Percentiles rank a stretch among this genome's conserved stretches.
Evolutionary conservation across 2,329 filamentous ascomycete species (phyloP).

Genomic region (Bimuria novae-zelandiae): DNA sequence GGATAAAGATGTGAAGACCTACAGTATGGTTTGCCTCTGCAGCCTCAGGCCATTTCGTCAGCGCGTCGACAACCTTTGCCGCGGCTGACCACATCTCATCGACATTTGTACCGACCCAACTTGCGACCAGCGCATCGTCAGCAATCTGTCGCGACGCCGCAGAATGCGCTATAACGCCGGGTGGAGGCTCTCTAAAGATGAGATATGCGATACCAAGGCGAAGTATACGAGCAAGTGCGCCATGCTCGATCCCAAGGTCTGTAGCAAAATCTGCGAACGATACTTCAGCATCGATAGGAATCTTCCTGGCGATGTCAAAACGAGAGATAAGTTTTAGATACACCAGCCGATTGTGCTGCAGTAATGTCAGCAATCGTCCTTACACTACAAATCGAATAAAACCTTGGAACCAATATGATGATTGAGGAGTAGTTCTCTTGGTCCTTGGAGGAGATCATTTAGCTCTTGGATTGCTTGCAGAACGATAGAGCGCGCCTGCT

Average conservation of each 20-base stretch:
- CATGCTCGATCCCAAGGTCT: not conserved
- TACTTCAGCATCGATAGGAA: not conserved
- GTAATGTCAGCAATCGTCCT: not conserved
- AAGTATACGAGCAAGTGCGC: not conserved
- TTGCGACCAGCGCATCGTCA: not conserved
- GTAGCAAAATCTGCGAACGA: not conserved
- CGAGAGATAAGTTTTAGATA: not conserved
- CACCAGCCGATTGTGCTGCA: slow-evolving; percentile 1
- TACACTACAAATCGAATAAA: not conserved
- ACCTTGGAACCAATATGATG: not conserved
- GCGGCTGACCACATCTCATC: slow-evolving; percentile 2
- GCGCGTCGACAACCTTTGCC: not conserved
- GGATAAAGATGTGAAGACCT: not conserved
- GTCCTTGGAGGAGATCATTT: slow-evolving; percentile 13
- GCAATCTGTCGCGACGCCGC: not conserved
- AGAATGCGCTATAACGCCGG: not conserved
- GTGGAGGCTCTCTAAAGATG: slow-evolving; percentile 6
- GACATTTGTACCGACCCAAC: not conserved
- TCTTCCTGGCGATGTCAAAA: not conserved
- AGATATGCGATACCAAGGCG: not conserved
- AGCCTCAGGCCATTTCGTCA: slow-evolving; percentile 5
- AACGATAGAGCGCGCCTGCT: slow-evolving; percentile 11
- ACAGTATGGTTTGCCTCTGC: slow-evolving; percentile 1
- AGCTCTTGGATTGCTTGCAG: slow-evolving; percentile 15
- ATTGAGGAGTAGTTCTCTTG: slow-evolving; percentile 11